phyloP scores from a whole-genome alignment of 106 monocot genomes.

The Dendrobium chrysotoxum region DNA sequence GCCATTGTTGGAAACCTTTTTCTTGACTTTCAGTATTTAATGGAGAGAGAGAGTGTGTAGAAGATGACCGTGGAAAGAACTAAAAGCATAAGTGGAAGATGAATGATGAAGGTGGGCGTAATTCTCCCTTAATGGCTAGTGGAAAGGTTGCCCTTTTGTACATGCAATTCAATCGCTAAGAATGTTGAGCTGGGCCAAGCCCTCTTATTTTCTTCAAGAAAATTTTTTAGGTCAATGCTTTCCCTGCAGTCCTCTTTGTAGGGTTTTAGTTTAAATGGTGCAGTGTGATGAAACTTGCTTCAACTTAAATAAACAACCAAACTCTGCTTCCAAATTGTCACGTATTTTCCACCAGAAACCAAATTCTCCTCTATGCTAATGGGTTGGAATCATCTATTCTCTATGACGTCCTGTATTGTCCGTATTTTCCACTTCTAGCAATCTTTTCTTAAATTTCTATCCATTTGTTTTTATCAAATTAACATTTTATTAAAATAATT shows the following conservation, averaged over 20 bases:
- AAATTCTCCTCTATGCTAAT: too few species aligned
- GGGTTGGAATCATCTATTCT: too few species aligned
- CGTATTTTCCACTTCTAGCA: background rate
- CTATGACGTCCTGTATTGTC: too few species aligned
- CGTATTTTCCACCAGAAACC: too few species aligned
- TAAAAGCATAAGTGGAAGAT: background rate
- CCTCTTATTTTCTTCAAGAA: background rate
- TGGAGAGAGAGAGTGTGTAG: background rate
- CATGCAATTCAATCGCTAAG: background rate
- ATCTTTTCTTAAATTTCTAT: background rate
- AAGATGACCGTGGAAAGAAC: too few species aligned
- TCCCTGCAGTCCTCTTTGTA: background rate
- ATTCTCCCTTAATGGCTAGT: background rate
- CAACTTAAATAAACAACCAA: background rate
- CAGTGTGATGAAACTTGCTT: background rate
- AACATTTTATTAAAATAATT: background rate
- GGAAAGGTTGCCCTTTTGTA: background rate
- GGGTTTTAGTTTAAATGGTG: background rate
- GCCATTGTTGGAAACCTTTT: background rate
- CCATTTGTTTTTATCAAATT: background rate
- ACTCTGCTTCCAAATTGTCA: background rate
- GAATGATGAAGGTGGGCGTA: background rate
- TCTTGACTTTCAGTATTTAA: background rate
- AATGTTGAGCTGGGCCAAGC: background rate
- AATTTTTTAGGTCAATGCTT: background rate